A percentile compares a stretch with the other conserved stretches of the same genome.
phyloP scores from a whole-genome alignment of 371 early-diverging fungal genomes.

The Saksenaea vasiformis region DNA sequence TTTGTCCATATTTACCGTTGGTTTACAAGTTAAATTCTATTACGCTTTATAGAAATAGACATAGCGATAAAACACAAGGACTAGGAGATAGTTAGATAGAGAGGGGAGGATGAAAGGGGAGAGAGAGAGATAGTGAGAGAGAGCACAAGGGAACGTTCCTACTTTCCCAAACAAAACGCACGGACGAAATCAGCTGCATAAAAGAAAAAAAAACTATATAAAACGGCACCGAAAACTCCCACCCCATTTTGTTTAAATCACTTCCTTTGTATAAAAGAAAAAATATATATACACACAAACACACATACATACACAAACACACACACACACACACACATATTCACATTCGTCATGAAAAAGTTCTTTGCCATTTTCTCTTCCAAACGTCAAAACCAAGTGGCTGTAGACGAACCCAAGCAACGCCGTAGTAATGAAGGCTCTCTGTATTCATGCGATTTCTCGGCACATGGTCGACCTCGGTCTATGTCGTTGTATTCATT shows the following conservation, averaged over 20 bases:
- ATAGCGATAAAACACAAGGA: no score
- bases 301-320: neutral
- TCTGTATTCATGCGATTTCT: conserved; percentile 7
- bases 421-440: neutral
- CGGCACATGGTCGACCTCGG: neutral
- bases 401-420: neutral
- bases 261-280: neutral
- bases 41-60: no score
- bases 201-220: neutral
- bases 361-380: neutral
- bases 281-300: neutral
- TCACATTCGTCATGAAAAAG: neutral
- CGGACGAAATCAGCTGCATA: neutral
- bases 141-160: neutral
- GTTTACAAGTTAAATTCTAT: neutral
- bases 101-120: no score
- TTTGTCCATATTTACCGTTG: neutral
- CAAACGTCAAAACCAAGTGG: conserved; percentile 1
- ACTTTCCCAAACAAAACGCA: conserved; percentile 1
- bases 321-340: neutral
- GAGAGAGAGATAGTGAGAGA: neutral
- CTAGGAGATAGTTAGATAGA: no score
- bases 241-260: neutral
- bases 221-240: neutral
- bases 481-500: neutral